These are phyloP conservation scores for Sphagnum fallax DNA, from an alignment of 228 moss, liverwort and hornwort genomes.

Conservation along the genomic window DNA sequence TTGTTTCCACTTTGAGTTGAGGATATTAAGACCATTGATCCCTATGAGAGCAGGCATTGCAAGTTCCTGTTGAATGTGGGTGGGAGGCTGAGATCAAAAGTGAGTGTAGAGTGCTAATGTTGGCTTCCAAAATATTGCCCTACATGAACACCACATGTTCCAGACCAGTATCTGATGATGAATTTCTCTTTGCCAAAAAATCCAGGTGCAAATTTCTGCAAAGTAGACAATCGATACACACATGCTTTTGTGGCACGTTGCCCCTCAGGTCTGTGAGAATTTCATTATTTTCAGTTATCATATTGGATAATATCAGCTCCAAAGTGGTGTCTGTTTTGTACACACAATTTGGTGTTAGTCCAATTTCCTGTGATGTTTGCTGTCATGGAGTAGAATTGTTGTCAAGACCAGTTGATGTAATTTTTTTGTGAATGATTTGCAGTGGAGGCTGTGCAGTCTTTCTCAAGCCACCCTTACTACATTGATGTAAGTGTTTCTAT, in stretches of 20 bases:
- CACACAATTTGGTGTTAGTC: not conserved
- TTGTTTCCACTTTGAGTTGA: too few species aligned
- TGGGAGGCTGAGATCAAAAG: too few species aligned
- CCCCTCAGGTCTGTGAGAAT: slow-evolving; percentile 22
- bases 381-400: not conserved
- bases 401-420: not conserved
- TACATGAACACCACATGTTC: not conserved
- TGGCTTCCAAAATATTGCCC: not conserved
- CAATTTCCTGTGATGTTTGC: not conserved
- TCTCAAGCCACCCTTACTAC: slow-evolving; percentile 14
- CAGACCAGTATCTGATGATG: not conserved
- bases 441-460: slow-evolving; percentile 34
- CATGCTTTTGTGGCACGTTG: slow-evolving; percentile 37
- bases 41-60: too few species aligned
- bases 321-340: not conserved
- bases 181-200: not conserved
- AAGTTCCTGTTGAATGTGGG: too few species aligned
- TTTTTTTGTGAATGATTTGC: slow-evolving; percentile 10
- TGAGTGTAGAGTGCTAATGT: not conserved
- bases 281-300: not conserved
- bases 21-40: not conserved
- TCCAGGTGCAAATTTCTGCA: slow-evolving; percentile 42
- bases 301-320: not conserved
- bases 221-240: slow-evolving; percentile 27
- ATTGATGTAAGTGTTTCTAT: slow-evolving; percentile 10